A percentile compares a stretch with the other conserved stretches of the same genome.
phyloP scores from a whole-genome alignment of 2,329 filamentous ascomycete species.

The Didymella glomerata region DNA sequence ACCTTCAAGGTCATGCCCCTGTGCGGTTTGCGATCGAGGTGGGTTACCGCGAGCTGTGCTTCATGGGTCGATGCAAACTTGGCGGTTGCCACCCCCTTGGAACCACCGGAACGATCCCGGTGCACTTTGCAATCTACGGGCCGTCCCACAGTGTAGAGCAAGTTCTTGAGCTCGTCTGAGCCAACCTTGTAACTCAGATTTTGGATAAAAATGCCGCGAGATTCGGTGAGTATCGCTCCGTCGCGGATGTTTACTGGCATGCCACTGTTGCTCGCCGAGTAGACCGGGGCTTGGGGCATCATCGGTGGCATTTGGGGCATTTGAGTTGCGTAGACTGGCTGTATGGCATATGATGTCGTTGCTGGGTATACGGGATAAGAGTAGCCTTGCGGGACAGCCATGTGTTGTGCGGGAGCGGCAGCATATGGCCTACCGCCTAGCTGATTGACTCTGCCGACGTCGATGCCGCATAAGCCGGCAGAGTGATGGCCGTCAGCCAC shows the following conservation, averaged over 20 bases:
- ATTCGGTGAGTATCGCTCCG: slow-evolving; percentile 49
- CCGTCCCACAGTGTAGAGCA: slow-evolving; percentile 39
- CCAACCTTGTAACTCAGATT: slow-evolving; percentile 42
- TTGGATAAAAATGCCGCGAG: slow-evolving; percentile 50
- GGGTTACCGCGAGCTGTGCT: slow-evolving; percentile 40
- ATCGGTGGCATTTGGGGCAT: slow-evolving; percentile 21
- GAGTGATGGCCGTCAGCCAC: slow-evolving; percentile 41
- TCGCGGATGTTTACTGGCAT: slow-evolving; percentile 50
- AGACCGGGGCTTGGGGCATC: slow-evolving; percentile 32
- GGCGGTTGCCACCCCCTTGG: slow-evolving; percentile 47
- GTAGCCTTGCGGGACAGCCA: slow-evolving; percentile 32
- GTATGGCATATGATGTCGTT: slow-evolving; percentile 29
- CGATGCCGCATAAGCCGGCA: slow-evolving; percentile 41
- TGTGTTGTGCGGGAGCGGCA: slow-evolving; percentile 27
- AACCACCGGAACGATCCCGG: slow-evolving; percentile 36
- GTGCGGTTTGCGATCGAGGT: slow-evolving; percentile 39
- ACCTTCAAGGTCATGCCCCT: slow-evolving; percentile 45
- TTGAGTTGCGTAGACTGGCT: slow-evolving; percentile 32
- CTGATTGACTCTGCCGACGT: slow-evolving; percentile 39
- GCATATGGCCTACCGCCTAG: slow-evolving; percentile 23
- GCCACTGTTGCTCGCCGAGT: slow-evolving; percentile 43
- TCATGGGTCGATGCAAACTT: slow-evolving; percentile 42
- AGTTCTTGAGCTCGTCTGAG: slow-evolving; percentile 35
- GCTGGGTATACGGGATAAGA: slow-evolving; percentile 36
- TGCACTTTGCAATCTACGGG: slow-evolving; percentile 40